These are phyloP conservation scores for Fusarium mexicanum DNA, from an alignment of 2,329 filamentous ascomycete species.

Conservation along the genomic window DNA sequence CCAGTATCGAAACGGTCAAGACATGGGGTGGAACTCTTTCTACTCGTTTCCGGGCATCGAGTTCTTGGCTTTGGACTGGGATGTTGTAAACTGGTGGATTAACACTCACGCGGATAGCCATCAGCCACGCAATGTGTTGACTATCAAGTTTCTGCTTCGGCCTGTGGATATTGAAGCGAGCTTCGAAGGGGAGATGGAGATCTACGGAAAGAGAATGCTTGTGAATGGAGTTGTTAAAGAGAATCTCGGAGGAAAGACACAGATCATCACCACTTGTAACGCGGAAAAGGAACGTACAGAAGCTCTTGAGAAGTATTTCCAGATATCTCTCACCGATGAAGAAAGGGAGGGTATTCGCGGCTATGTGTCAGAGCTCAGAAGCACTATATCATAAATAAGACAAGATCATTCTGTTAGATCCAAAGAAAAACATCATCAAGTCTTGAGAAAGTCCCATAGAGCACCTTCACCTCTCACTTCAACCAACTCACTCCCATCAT, in stretches of 20 bases:
- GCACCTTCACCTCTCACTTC: constrained; percentile 42
- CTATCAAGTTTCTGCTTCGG: constrained; percentile 61
- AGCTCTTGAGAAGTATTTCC: constrained; percentile 60
- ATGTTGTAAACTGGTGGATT: constrained; percentile 66
- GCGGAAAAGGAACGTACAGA: constrained; percentile 58
- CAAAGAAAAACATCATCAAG: not conserved
- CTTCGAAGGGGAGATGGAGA: constrained; percentile 38
- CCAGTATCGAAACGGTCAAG: constrained; percentile 61
- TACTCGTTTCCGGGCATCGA: constrained; percentile 75
- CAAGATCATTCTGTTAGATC: not conserved
- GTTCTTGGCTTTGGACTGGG: constrained; percentile 63
- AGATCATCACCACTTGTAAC: constrained; percentile 43
- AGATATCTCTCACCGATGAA: constrained; percentile 53
- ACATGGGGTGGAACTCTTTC: constrained; percentile 65
- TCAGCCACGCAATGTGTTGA: constrained; percentile 64
- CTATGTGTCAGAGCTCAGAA: constrained; percentile 12
- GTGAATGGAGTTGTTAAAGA: constrained; percentile 37
- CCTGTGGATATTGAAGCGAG: constrained; percentile 48
- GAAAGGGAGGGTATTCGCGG: constrained; percentile 21
- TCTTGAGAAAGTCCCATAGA: constrained; percentile 45
- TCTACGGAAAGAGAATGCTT: constrained; percentile 41
- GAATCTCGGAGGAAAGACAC: constrained; percentile 24
- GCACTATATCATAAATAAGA: too few relatives aligned
- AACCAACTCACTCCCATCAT: constrained; percentile 39
- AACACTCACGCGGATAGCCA: constrained; percentile 59